Conservation (phyloP, 2,329 filamentous ascomycete genomes). For the Talaromyces islandicus region DNA sequence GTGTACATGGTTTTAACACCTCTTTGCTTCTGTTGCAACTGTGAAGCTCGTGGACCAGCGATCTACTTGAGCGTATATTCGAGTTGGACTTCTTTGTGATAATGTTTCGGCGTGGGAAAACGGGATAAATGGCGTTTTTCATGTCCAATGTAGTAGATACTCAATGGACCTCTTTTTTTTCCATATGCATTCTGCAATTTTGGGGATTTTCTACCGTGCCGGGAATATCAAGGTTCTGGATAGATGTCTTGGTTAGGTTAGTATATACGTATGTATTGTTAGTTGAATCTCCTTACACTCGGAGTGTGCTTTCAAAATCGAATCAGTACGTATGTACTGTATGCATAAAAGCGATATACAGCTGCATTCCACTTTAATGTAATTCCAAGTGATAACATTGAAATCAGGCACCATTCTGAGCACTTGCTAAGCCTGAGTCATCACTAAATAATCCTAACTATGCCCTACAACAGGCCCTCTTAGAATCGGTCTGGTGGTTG, state of each 20-base stretch:
- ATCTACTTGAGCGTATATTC: constrained; percentile 7
- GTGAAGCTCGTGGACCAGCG: constrained; percentile 1
- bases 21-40: constrained; percentile 6
- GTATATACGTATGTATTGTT: too few relatives aligned
- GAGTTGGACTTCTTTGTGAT: constrained; percentile 8
- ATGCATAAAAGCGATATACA: too few relatives aligned
- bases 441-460: too few relatives aligned
- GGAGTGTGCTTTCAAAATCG: neutral
- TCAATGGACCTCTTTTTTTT: constrained; percentile 23
- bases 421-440: too few relatives aligned
- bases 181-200: constrained; percentile 10
- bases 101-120: constrained; percentile 11
- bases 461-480: too few relatives aligned
- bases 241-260: too few relatives aligned
- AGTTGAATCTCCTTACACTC: too few relatives aligned
- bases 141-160: constrained; percentile 3
- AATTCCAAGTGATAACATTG: too few relatives aligned
- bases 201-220: neutral
- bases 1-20: constrained; percentile 33
- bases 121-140: constrained; percentile 11
- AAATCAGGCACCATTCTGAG: too few relatives aligned
- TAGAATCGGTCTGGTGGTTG: too few relatives aligned
- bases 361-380: too few relatives aligned
- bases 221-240: neutral
- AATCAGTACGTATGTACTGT: too few relatives aligned